Evolutionary conservation across 306 rosid genomes (phyloP).

Genomic region (Inga laurina): DNA sequence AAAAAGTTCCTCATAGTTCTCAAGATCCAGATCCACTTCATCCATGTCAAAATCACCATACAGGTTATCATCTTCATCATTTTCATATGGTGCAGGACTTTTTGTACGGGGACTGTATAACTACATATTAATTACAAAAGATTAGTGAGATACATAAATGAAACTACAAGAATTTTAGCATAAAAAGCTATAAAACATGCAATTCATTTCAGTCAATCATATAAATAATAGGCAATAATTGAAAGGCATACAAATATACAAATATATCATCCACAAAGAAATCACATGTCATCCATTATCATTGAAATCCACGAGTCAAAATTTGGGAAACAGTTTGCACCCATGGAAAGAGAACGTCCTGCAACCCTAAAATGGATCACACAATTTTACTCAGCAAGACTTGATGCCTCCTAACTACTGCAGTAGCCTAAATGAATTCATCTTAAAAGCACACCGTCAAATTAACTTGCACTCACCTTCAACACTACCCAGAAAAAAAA

Average conservation of each 20-base stretch:
- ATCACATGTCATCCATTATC: constrained; percentile 1
- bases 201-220: constrained; percentile 16
- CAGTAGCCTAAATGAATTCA: neutral
- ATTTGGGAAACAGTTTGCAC: constrained; percentile 2
- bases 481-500: neutral
- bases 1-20: constrained; percentile 89
- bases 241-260: neutral
- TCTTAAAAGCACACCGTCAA: neutral
- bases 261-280: neutral
- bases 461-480: constrained; percentile 21
- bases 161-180: constrained; percentile 21
- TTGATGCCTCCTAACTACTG: neutral
- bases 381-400: constrained; percentile 4
- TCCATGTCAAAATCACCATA: constrained; percentile 80
- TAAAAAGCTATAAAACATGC: constrained; percentile 14
- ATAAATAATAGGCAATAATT: constrained; percentile 14
- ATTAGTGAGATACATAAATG: constrained; percentile 37
- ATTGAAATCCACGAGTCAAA: constrained; percentile 21
- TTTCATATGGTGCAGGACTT: constrained; percentile 49
- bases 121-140: constrained; percentile 54
- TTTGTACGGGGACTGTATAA: constrained; percentile 52
- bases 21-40: constrained; percentile 81
- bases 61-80: constrained; percentile 58
- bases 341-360: constrained; percentile 10
- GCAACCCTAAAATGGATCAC: constrained; percentile 10